These are phyloP conservation scores for Amylocarpus encephaloides DNA, from an alignment of 2,329 filamentous ascomycete species.

Conservation along the genomic window DNA sequence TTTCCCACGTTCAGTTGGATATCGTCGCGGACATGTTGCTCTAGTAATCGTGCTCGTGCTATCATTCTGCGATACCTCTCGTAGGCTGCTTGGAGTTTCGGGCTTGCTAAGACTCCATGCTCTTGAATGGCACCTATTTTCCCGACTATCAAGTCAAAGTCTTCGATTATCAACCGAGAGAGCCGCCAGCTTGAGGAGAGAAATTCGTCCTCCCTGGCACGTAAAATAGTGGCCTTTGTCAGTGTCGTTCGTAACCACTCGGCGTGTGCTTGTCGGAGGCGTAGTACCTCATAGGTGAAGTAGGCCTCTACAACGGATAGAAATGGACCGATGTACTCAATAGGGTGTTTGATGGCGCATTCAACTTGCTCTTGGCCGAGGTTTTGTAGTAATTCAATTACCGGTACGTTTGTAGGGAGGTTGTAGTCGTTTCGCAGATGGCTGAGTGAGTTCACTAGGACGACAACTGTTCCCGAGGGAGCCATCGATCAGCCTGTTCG, in stretches of 20 bases:
- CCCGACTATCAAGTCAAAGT: background rate
- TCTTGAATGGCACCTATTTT: background rate
- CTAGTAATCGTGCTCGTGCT: background rate
- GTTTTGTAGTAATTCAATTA: background rate
- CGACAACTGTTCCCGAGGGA: background rate
- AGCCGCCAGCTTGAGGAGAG: background rate
- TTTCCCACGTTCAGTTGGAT: constrained; percentile 2
- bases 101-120: background rate
- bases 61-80: background rate
- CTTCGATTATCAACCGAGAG: background rate
- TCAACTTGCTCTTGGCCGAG: background rate
- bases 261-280: background rate
- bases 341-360: background rate
- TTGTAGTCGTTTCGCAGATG: background rate
- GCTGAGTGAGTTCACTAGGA: background rate
- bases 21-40: background rate
- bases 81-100: background rate
- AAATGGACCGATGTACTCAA: background rate
- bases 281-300: background rate
- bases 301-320: background rate
- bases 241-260: background rate
- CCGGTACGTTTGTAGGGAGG: background rate
- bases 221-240: background rate
- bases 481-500: background rate
- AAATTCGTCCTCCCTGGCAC: background rate